phyloP scores from a whole-genome alignment of 768 basidiomycete species.

The Trametes cinnabarina region DNA sequence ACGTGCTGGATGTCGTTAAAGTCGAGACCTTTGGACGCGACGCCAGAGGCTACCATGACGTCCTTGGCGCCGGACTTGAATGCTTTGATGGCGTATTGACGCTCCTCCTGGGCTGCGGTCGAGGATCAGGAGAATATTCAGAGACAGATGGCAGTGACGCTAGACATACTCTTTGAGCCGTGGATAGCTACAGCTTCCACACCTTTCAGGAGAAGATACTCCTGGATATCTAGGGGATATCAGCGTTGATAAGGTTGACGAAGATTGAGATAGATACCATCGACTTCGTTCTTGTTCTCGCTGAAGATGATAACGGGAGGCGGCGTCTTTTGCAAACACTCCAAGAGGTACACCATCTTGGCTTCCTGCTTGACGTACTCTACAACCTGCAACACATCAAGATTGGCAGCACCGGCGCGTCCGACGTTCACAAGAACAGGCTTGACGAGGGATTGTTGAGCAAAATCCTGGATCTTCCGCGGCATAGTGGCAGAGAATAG shows the following conservation, averaged over 20 bases:
- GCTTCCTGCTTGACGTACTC: constrained; percentile 99
- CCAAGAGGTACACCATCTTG: constrained; percentile 98
- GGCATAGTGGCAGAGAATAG: constrained; percentile 99
- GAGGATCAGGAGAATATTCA: neutral
- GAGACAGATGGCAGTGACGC: neutral
- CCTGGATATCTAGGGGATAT: constrained; percentile 84
- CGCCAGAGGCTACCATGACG: constrained; percentile 98
- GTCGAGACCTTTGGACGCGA: constrained; percentile 97
- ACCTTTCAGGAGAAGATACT: constrained; percentile 93
- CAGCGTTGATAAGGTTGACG: neutral
- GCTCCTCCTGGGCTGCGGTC: constrained; percentile 86
- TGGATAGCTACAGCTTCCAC: constrained; percentile 99
- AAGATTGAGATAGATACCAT: constrained; percentile 54
- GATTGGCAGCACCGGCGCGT: constrained; percentile 94
- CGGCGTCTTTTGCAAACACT: constrained; percentile 96
- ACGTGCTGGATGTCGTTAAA: constrained; percentile 99
- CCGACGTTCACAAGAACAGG: constrained; percentile 97
- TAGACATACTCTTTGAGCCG: constrained; percentile 84
- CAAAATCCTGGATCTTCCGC: constrained; percentile 97
- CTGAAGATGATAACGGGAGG: constrained; percentile 98
- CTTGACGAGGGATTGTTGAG: constrained; percentile 91
- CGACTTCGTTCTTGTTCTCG: constrained; percentile 99
- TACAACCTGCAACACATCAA: constrained; percentile 94
- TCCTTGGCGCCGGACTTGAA: constrained; percentile 98
- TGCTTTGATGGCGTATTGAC: constrained; percentile 97